phyloP scores from a whole-genome alignment of 202 grass and related monocot genomes.

The Cymbopogon flexuosus region DNA sequence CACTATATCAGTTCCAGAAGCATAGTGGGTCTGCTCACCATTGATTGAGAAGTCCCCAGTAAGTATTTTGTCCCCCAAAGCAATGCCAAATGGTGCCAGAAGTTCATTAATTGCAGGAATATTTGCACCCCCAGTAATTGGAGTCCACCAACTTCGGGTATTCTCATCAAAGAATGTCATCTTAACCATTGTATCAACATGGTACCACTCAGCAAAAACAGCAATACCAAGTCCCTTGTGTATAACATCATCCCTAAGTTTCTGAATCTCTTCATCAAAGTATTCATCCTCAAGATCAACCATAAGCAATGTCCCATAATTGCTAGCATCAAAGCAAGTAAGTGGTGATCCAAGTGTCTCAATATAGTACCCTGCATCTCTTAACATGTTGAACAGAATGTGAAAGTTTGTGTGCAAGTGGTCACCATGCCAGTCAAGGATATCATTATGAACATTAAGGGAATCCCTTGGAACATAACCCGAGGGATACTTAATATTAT shows the following conservation, averaged over 20 bases:
- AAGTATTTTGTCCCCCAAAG: slow-evolving; percentile 91
- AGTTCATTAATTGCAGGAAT: slow-evolving; percentile 90
- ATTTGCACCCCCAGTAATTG: slow-evolving; percentile 95
- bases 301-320: slow-evolving; percentile 92
- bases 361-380: slow-evolving; percentile 86
- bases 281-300: slow-evolving; percentile 97
- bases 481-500: slow-evolving; percentile 98
- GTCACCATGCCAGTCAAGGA: slow-evolving; percentile 98
- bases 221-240: slow-evolving; percentile 76
- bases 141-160: slow-evolving; percentile 98
- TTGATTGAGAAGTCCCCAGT: slow-evolving; percentile 92
- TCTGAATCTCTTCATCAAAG: slow-evolving; percentile 85
- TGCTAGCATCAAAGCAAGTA: slow-evolving; percentile 91
- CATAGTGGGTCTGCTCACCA: slow-evolving; percentile 91
- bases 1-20: slow-evolving; percentile 95
- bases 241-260: slow-evolving; percentile 83
- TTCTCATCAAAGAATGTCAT: slow-evolving; percentile 99
- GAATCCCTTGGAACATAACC: slow-evolving; percentile 98
- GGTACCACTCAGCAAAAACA: slow-evolving; percentile 97
- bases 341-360: slow-evolving; percentile 88
- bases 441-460: slow-evolving; percentile 93
- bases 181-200: slow-evolving; percentile 91
- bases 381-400: slow-evolving; percentile 95
- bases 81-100: slow-evolving; percentile 77
- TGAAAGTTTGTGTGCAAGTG: slow-evolving; percentile 97